These are phyloP conservation scores for Brasenia schreberi DNA, from an alignment of 164 flowering plant species.

Conservation along the genomic window DNA sequence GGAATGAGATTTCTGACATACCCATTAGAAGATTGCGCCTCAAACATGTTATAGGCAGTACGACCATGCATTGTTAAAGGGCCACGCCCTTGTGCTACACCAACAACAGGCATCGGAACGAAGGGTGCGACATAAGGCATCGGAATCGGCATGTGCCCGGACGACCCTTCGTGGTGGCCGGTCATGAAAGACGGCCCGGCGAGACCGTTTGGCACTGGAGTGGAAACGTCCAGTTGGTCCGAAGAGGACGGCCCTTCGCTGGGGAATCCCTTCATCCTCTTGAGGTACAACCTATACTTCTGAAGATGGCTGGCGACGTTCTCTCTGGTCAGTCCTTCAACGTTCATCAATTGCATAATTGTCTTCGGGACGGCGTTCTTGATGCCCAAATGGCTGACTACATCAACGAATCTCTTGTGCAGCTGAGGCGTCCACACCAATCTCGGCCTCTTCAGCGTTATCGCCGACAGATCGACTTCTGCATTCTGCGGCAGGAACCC, in stretches of 20 bases:
- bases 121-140: conserved; percentile 25
- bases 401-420: conserved; percentile 92
- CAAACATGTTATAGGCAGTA: neutral
- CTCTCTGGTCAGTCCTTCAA: conserved; percentile 86
- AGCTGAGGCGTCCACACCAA: conserved; percentile 97
- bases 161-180: conserved; percentile 13
- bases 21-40: neutral
- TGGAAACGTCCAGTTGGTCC: conserved; percentile 49
- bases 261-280: conserved; percentile 72
- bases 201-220: conserved; percentile 46
- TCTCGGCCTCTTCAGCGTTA: conserved; percentile 49
- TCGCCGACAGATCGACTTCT: conserved; percentile 19
- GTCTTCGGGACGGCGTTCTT: conserved; percentile 93
- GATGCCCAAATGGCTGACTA: conserved; percentile 75
- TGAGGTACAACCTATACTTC: conserved; percentile 79
- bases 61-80: conserved; percentile 8
- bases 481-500: conserved; percentile 8
- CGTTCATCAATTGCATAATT: conserved; percentile 97
- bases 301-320: conserved; percentile 96
- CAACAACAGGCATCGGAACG: conserved; percentile 20
- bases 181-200: conserved; percentile 1
- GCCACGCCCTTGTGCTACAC: conserved; percentile 22
- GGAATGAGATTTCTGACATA: neutral
- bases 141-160: conserved; percentile 22
- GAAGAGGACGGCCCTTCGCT: conserved; percentile 36